Evolutionary conservation across 805 yeast species (phyloP), one percentile per base, ranked within the genome.

Genomic region (Yarrowia hollandica): DNA sequence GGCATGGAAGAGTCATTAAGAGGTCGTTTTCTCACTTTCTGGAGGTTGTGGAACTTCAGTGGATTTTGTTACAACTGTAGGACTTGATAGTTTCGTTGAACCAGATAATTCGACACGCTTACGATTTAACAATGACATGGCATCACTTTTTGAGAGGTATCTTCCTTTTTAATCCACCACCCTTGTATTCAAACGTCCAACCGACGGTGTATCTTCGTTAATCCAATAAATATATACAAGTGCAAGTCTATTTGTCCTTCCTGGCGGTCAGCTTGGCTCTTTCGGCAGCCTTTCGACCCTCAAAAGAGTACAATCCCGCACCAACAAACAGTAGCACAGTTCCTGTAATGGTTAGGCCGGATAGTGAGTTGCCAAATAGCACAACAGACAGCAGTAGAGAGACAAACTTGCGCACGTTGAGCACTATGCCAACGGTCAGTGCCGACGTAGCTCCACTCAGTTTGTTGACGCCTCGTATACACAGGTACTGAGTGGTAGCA

Each of bases 391-490:
- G 63, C 31, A 82, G 55, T 61, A 88, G 71, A 60, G 88, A 83
- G 9, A 78, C 69, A 61, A 86, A 80, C 68, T 86, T 84, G 48
- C 94, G 75, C 10, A 85, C 68, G 31, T 84, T 74, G 22, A 86
- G 72, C 0, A 83, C 79, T 11, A 87, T 79, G 0, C 84, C 78
- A 2, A 86, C 79, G 0, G 88, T 83, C 39, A 87, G 68, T 0
- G 91, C 85, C n/a, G 80, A 74, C 1, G 84, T 77, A 7, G 68
- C 68, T 16, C 85, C 81, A 0, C 84, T 82, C 21, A 87, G 71
- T 65, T 74, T 75, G 66, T 83, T 85, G 11, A 86, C 92, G 4
- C 92, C 90, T 11, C 80, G 71, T 1, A 84, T 81, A 66, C 95
- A 87, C 3, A 82, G 55, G 63, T 79, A 75, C 68, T 84, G 89